A percentile compares a stretch with the other conserved stretches of the same genome.
phyloP scores from a whole-genome alignment of 371 early-diverging fungal species.

The Batkoa obscura region DNA sequence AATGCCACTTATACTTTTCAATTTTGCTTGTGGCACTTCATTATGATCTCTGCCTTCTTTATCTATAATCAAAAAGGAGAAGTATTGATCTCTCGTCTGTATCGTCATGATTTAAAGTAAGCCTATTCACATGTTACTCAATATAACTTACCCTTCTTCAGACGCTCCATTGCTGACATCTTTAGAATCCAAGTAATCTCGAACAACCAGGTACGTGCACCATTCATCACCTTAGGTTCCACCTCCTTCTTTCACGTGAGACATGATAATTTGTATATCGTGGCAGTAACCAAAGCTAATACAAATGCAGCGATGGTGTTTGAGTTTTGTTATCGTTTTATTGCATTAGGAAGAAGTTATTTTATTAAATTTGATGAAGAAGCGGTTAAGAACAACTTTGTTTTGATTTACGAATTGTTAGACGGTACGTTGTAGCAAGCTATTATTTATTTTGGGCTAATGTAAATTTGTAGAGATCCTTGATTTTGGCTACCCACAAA shows the following conservation, averaged over 20 bases:
- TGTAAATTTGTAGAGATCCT: slow-evolving; percentile 43
- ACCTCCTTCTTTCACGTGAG: slow-evolving; percentile 76
- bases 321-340: slow-evolving; percentile 63
- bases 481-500: slow-evolving; percentile 85
- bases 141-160: slow-evolving; percentile 11
- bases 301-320: slow-evolving; percentile 69
- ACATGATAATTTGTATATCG: slow-evolving; percentile 76
- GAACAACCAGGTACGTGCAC: slow-evolving; percentile 71
- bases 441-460: neutral
- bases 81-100: slow-evolving; percentile 89
- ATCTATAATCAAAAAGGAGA: slow-evolving; percentile 93
- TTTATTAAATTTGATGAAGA: slow-evolving; percentile 82
- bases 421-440: slow-evolving; percentile 37
- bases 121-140: slow-evolving; percentile 1
- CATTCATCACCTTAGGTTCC: slow-evolving; percentile 73
- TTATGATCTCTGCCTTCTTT: slow-evolving; percentile 81
- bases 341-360: slow-evolving; percentile 53
- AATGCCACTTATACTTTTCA: no score
- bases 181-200: slow-evolving; percentile 94
- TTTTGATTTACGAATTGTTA: slow-evolving; percentile 71
- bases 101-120: slow-evolving; percentile 86
- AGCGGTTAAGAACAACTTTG: slow-evolving; percentile 77
- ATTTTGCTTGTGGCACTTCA: neutral
- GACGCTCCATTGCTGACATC: slow-evolving; percentile 84
- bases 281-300: slow-evolving; percentile 66